phyloP scores from a whole-genome alignment of 2,329 filamentous ascomycete genomes.

The Calycina herbarum region DNA sequence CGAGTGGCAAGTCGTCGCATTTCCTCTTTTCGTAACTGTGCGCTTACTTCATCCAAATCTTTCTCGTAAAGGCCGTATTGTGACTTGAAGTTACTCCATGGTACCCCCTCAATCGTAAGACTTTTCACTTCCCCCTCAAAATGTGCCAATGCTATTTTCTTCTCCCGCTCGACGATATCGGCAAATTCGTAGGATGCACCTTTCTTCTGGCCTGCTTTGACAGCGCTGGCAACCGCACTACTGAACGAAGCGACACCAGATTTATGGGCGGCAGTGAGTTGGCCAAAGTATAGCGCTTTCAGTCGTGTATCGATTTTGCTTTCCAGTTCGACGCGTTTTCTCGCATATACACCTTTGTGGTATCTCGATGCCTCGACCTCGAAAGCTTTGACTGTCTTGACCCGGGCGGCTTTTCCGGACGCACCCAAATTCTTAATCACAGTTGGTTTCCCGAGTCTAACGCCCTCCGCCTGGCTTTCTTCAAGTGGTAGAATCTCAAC shows the following conservation, averaged over 20 bases:
- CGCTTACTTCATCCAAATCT: slow-evolving; percentile 86
- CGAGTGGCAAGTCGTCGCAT: slow-evolving; percentile 90
- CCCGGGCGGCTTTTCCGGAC: slow-evolving; percentile 70
- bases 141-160: slow-evolving; percentile 69
- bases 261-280: slow-evolving; percentile 87
- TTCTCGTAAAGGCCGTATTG: slow-evolving; percentile 81
- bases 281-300: slow-evolving; percentile 84
- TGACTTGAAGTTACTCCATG: slow-evolving; percentile 85
- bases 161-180: slow-evolving; percentile 84
- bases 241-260: slow-evolving; percentile 80
- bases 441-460: slow-evolving; percentile 68
- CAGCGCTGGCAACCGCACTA: slow-evolving; percentile 80
- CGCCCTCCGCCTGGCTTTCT: slow-evolving; percentile 75
- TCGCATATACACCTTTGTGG: slow-evolving; percentile 90
- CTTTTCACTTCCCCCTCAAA: slow-evolving; percentile 77
- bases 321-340: slow-evolving; percentile 83
- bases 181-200: slow-evolving; percentile 92
- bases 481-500: slow-evolving; percentile 79
- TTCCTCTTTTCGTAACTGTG: slow-evolving; percentile 85
- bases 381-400: slow-evolving; percentile 77
- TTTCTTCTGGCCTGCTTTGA: slow-evolving; percentile 91
- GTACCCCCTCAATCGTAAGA: slow-evolving; percentile 73
- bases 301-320: slow-evolving; percentile 84
- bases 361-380: slow-evolving; percentile 90
- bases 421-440: slow-evolving; percentile 75